Percentiles rank a stretch among this genome's conserved stretches.
Conservation (phyloP, 2,329 filamentous ascomycete genomes). For the Rhynchosporium agropyri region DNA sequence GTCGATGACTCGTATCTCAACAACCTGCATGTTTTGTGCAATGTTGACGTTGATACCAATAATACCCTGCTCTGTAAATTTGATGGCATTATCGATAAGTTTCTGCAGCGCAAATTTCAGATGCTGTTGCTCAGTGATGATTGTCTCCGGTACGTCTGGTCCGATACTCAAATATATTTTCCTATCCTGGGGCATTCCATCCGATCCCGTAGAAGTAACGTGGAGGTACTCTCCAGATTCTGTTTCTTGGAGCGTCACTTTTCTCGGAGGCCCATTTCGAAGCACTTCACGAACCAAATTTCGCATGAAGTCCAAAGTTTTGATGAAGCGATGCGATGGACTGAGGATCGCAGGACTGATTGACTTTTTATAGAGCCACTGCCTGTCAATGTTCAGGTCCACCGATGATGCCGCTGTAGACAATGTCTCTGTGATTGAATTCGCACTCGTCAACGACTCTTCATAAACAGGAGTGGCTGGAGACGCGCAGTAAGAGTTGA, state of each 20-base stretch:
- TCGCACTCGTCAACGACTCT: background rate
- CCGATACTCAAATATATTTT: conserved; percentile 47
- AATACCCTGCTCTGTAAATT: conserved; percentile 67
- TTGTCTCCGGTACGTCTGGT: conserved; percentile 52
- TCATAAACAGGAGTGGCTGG: background rate
- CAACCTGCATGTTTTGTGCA: conserved; percentile 53
- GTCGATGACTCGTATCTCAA: conserved; percentile 65
- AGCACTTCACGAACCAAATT: conserved; percentile 37
- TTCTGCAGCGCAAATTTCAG: conserved; percentile 47
- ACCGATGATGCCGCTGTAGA: conserved; percentile 17
- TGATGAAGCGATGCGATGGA: conserved; percentile 33
- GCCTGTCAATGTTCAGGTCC: background rate
- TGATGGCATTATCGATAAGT: conserved; percentile 65
- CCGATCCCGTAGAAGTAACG: conserved; percentile 34
- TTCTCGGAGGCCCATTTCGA: conserved; percentile 35
- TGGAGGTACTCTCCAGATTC: conserved; percentile 39
- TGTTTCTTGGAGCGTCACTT: conserved; percentile 34
- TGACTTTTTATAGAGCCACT: background rate
- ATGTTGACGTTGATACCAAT: conserved; percentile 63
- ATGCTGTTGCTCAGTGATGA: conserved; percentile 53
- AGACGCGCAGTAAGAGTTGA: conserved; percentile 24
- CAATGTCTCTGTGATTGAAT: background rate
- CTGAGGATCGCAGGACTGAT: conserved; percentile 26
- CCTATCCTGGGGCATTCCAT: conserved; percentile 37
- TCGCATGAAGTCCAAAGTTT: conserved; percentile 39